Conservation (phyloP, 2,329 filamentous ascomycete genomes). For the Coniella vitis region DNA sequence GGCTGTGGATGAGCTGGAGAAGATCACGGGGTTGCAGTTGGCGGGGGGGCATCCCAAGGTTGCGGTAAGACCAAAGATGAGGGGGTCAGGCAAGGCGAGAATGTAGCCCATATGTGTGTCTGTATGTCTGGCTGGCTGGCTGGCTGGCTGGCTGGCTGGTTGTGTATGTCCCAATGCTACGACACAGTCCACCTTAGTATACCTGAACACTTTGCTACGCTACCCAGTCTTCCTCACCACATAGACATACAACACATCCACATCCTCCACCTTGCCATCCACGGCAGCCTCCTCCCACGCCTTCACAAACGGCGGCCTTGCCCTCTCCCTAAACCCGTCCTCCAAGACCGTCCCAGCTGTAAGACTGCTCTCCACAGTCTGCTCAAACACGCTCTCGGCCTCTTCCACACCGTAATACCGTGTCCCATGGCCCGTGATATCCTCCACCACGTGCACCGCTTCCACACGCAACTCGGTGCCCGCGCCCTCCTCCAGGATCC, state of each 20-base stretch:
- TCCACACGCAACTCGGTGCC: slow-evolving; percentile 23
- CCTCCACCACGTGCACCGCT: slow-evolving; percentile 22
- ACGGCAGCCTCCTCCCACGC: slow-evolving; percentile 26
- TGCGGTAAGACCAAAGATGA: slow-evolving; percentile 33
- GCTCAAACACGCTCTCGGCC: slow-evolving; percentile 25
- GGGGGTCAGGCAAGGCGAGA: slow-evolving; percentile 31
- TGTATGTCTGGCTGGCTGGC: too few species aligned
- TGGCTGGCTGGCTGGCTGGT: too few species aligned
- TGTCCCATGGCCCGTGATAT: slow-evolving; percentile 19
- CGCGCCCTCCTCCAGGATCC: slow-evolving; percentile 25
- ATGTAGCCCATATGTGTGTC: slow-evolving; percentile 26
- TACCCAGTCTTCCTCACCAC: slow-evolving; percentile 19
- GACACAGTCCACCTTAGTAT: too few species aligned
- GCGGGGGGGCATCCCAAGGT: slow-evolving; percentile 47
- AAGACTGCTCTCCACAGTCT: slow-evolving; percentile 18
- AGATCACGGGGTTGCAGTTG: slow-evolving; percentile 60
- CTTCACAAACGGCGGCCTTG: slow-evolving; percentile 23
- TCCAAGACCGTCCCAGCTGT: slow-evolving; percentile 14
- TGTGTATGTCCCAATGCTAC: too few species aligned
- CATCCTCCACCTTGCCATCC: slow-evolving; percentile 23
- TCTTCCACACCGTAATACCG: slow-evolving; percentile 21
- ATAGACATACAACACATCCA: slow-evolving; percentile 26
- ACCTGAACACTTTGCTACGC: too few species aligned
- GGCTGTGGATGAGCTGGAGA: slow-evolving; percentile 77
- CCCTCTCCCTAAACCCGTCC: slow-evolving; percentile 21